Conservation (phyloP, 371 early-diverging fungal genomes). For the Circinella minor region DNA sequence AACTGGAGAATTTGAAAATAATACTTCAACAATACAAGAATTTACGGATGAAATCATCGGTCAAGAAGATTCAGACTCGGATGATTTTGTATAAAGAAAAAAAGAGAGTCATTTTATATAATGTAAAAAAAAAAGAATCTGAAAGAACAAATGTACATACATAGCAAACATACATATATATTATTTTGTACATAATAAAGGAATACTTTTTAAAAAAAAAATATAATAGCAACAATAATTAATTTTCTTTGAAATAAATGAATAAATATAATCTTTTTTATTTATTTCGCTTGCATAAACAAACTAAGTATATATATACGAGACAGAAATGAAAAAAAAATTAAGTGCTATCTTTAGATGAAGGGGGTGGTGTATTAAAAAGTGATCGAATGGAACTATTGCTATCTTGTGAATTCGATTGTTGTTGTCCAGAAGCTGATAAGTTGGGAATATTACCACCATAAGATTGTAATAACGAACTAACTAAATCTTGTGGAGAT, state of each 20-base stretch:
- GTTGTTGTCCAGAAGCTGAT: constrained; percentile 5
- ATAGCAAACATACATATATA: no score
- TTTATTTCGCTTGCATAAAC: not conserved
- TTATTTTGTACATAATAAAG: not conserved
- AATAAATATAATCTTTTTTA: no score
- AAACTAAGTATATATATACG: not conserved
- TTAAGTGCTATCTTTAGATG: not conserved
- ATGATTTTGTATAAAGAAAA: constrained; percentile 1
- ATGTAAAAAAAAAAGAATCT: no score
- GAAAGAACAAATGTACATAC: no score
- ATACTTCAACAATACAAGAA: not conserved
- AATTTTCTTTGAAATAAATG: no score
- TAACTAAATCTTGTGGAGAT: not conserved
- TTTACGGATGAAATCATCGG: not conserved
- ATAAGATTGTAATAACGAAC: not conserved
- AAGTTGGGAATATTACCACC: constrained; percentile 3
- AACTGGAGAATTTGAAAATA: not conserved
- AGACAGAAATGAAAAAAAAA: not conserved
- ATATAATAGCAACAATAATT: no score
- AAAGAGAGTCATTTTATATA: no score
- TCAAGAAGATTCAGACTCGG: not conserved
- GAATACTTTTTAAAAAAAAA: no score
- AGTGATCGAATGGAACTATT: not conserved
- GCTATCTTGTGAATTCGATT: not conserved
- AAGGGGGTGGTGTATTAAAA: not conserved